Conservation (phyloP, 768 basidiomycete genomes). For the Naganishia vishniacii region DNA sequence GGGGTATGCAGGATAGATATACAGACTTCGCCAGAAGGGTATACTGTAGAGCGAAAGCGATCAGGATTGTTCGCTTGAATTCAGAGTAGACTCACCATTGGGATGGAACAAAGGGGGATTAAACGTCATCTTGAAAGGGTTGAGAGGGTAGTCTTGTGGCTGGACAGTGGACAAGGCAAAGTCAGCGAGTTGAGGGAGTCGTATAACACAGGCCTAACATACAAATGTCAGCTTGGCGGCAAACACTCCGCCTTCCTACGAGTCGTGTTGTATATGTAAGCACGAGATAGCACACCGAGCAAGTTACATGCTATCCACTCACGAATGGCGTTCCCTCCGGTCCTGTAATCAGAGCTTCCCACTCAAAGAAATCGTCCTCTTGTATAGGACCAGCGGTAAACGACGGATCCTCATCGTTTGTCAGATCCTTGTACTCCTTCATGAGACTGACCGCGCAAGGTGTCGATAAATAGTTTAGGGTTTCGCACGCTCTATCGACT, state of each 20-base stretch:
- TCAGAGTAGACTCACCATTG: slow-evolving; percentile 70
- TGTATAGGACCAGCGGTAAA: slow-evolving; percentile 90
- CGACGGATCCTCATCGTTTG: slow-evolving; percentile 68
- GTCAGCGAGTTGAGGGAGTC: slow-evolving; percentile 12
- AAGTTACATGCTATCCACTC: slow-evolving; percentile 46
- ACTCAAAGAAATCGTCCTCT: slow-evolving; percentile 89
- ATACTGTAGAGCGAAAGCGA: slow-evolving; percentile 57
- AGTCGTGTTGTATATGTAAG: slow-evolving; percentile 13
- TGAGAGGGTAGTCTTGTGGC: slow-evolving; percentile 92
- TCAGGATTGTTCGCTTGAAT: no score
- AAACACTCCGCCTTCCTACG: slow-evolving; percentile 89
- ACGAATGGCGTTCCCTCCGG: slow-evolving; percentile 94
- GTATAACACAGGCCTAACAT: slow-evolving; percentile 49
- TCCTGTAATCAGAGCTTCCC: slow-evolving; percentile 90
- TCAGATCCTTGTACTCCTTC: slow-evolving; percentile 50
- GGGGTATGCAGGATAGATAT: slow-evolving; percentile 95
- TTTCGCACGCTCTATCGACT: not conserved
- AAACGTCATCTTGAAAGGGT: slow-evolving; percentile 99
- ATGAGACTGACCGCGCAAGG: slow-evolving; percentile 35
- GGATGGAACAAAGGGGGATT: slow-evolving; percentile 96
- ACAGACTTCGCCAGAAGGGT: slow-evolving; percentile 92
- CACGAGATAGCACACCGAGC: slow-evolving; percentile 3
- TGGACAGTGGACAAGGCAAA: slow-evolving; percentile 43
- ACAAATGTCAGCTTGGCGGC: slow-evolving; percentile 88
- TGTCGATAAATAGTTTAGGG: not conserved